Base-by-base conservation (phyloP, 257 asterid genomes). In the Gentiana macrophylla region DNA sequence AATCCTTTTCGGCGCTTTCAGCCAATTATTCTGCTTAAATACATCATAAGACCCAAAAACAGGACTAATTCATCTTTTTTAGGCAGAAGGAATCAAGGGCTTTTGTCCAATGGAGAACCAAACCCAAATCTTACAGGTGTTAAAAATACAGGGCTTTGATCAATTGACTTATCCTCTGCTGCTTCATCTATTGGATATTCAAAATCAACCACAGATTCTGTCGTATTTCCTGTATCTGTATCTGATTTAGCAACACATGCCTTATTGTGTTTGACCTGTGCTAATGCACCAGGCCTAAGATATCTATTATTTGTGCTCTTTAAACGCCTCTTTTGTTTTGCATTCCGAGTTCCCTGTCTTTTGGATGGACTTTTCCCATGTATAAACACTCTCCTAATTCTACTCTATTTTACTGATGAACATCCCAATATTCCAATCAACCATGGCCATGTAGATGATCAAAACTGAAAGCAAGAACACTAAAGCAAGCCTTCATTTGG, bases 241-340 rank as follows among this genome's bases (percentile, higher is more conserved):
- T 94, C 83, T 12, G 86, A 70, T 62, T 91, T 84, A 12, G 94
- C 67, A 65, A 86, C 80, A 7, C 76, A 75, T 5, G 83, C 84
- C 86, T 77, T 83, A 68, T 58, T 84, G 67, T 80, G 65, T 7
- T 94, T 91, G 43, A 84, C 74, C 76, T 76, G 97, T n/a, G 94
- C 96, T 24, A 87, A 90, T 36, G 93, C 94, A 55, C 97, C 97
- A 2, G 96, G 97, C 68, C 74, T 87, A 77, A 87, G 70, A 65
- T 78, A 84, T 79, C 79, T 87, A 53, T 56, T 76, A 41, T 10
- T 41, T 3, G 75, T 68, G 61, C 71, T 78, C 76, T 57, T 83
- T 3, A 56, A 60, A 55, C 72, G 72, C 72, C 75, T 76, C 65
- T 77, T 91, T 59, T 77, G 92, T 41, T 78, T 79, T 24, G 70